Evolutionary conservation across 164 flowering plant species (phyloP), one percentile per base, ranked within the genome.

Genomic region (Malania oleifera): DNA sequence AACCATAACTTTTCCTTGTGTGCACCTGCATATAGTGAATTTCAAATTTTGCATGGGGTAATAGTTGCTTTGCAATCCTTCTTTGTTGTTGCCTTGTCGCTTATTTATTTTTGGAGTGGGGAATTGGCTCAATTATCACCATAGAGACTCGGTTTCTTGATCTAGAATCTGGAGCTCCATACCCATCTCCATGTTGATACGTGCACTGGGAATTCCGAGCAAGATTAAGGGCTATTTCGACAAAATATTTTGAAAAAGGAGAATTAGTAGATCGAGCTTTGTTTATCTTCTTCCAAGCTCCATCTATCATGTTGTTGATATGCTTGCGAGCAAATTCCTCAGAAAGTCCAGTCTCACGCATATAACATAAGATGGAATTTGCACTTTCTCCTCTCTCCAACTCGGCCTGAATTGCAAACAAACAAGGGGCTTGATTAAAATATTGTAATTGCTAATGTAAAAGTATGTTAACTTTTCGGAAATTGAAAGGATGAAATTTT

Each of bases 161-260:
- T 44, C 52, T 40, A 3, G 0, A 12, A 52, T 75, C 66, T 2
- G 83, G 78, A 23, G 58, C 52, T 20, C 83, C 78, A 67, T 61
- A 64, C 0, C 72, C 73, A 71, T 81, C 85, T 54, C 79, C 85
- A 58, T 72, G 1, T 20, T 79, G 76, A 63, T 82, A 79, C 6
- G 63, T 52, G 56, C 73, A 72, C 0, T 75, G 73, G 12, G 73
- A 38, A 19, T 66, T 67, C 47, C 80, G 63, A 24, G 77, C 81
- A 54, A 70, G 70, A 49, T 73, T 73, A 6, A 64, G 13, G 1
- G 70, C 63, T 27, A 55, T 43, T 19, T 56, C 64, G 0, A 63
- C 54, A 27, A 76, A 74, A 18, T 51, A 7, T 37, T 68, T 27
- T 1, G 27, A 17, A 29, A 72, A 74, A 5, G 67, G 65, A 10